Conservation (phyloP, 2,329 filamentous ascomycete species). For the Tolypocladium ophioglossoides region DNA sequence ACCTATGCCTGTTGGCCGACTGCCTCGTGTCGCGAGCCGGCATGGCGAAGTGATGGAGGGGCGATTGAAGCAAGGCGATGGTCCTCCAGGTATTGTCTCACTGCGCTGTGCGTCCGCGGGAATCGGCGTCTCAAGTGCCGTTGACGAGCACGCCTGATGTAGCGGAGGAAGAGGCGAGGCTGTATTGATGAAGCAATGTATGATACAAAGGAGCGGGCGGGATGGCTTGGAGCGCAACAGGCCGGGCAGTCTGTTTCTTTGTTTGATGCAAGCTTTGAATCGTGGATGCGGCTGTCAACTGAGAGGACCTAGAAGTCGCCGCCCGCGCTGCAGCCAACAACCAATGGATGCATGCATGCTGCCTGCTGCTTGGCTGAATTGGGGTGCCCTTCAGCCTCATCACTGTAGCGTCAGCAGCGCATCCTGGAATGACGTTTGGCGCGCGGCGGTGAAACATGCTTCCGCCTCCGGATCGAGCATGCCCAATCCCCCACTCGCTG, state of each 20-base stretch:
- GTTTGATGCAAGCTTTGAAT: neutral
- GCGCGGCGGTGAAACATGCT: neutral
- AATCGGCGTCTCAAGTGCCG: neutral
- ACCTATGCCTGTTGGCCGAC: conserved; percentile 38
- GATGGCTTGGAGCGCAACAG: neutral
- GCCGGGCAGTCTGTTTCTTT: neutral
- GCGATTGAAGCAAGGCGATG: neutral
- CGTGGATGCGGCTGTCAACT: neutral
- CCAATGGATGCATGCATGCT: neutral
- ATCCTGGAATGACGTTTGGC: neutral
- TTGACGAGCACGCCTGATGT: neutral
- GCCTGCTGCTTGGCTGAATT: neutral
- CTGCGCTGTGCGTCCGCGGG: neutral
- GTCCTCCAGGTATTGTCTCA: neutral
- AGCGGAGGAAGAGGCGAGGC: neutral
- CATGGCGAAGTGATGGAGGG: conserved; percentile 9
- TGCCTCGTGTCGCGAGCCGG: conserved; percentile 15
- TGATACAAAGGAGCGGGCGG: neutral
- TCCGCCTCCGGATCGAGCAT: neutral
- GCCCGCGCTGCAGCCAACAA: neutral
- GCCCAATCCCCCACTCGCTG: neutral
- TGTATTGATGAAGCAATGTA: neutral
- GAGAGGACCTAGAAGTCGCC: too few species aligned
- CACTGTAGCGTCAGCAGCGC: neutral
- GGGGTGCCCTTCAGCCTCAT: neutral